Evolutionary conservation across 2,329 filamentous ascomycete genomes (phyloP), one percentile per base, ranked within the genome.

Genomic region (Microcera coccophila): DNA sequence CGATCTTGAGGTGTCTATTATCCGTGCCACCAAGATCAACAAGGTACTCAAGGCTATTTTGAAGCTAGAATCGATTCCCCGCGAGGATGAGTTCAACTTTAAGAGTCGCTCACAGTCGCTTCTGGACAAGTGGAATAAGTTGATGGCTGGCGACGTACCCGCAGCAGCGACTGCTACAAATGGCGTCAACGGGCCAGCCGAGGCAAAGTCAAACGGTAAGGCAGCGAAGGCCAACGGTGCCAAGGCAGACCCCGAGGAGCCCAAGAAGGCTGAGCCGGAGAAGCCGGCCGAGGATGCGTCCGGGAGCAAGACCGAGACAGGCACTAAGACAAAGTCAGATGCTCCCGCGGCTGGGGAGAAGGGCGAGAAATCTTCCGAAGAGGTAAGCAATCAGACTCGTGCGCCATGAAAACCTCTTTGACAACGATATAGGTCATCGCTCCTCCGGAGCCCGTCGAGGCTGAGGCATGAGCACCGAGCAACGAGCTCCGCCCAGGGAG

Each of bases 21-120:
- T 97, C 59, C 82, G 87, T 50, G 75, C 73, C 12, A 98, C 93
- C 49, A 98, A 97, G 76, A 96, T 98, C 68, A 91, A 97, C 80
- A 98, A 98, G 72, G 91, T 98, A 10, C 77, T 98, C 44, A 95
- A 94, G 72, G 90, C 85, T 4, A 93, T 98, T 53, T 73, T 96
- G 58, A 96, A 95, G 72, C 75, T 98, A 8, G 78, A 84, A 33
- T 76, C 76, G 3, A 95, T 98, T 54, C 90, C 90, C 4, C 84
- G 84, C 48, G 93, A 98, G 52, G 87, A 90, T 26, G 87, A 95
- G 53, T 94, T 85, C 66, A 72, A 86, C 42, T 96, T 98, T 79
- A 94, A 93, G 72, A 74, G 82, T 52, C 85, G 93, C 39, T 90
- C 89, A 26, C 78, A 86, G 52, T 74, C 78, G 5, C 75, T 98